Evolutionary conservation across 306 rosid species (phyloP).

Genomic region (Crataegus laevigata): DNA sequence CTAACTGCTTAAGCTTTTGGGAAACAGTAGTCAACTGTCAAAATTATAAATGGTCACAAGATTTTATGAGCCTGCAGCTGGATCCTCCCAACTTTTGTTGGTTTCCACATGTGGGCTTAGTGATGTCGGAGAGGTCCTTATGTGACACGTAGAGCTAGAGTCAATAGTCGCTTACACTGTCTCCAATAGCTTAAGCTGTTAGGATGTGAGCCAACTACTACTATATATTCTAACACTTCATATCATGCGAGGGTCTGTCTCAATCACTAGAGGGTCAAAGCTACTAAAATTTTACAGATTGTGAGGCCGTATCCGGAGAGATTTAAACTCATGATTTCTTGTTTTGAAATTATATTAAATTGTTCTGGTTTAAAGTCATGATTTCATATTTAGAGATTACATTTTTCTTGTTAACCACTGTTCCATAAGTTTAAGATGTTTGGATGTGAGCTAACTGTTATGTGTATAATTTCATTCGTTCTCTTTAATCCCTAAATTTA

Average conservation of each 20-base stretch:
- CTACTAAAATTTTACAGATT: neutral
- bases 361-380: neutral
- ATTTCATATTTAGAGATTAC: neutral
- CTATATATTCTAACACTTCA: neutral
- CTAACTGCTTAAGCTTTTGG: neutral
- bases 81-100: neutral
- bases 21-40: neutral
- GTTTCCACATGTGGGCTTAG: neutral
- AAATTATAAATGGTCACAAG: neutral
- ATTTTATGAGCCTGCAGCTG: neutral
- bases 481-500: neutral
- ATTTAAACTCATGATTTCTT: neutral
- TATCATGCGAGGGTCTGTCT: neutral
- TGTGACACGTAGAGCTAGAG: neutral
- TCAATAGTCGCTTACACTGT: neutral
- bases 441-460: neutral
- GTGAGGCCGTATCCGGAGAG: neutral
- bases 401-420: neutral
- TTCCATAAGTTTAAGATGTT: neutral
- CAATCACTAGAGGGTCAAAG: neutral
- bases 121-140: neutral
- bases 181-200: neutral
- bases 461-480: neutral
- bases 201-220: neutral
- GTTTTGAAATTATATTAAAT: neutral